Base-by-base conservation (phyloP, 306 rosid species). In the Dryas octopetala region DNA sequence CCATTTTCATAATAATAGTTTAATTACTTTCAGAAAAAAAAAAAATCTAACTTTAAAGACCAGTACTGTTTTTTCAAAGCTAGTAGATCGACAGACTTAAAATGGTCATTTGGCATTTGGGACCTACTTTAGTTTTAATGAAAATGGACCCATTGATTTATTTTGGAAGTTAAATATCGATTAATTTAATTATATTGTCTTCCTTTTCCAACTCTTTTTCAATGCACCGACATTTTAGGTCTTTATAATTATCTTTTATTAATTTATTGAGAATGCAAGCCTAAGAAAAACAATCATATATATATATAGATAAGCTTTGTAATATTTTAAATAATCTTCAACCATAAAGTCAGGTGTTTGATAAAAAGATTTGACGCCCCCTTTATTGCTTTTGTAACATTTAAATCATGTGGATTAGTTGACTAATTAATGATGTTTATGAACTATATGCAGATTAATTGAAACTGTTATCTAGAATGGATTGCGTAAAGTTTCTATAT, bases 291-390 rank as follows among this genome's bases (percentile, higher is more conserved):
- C 9, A 13, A 70, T 12, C n/a, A 41, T 6, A n/a, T 23, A 67
- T 13, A 41, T 19, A 19, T 44, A 19, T 2, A 61, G 53, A 55
- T 55, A 55, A 71, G 65, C 53, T 71, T 55, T 43, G 53, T 11
- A 54, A 44, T 71, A 71, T 41, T 54, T 19, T 58, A 72, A 12
- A 45, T 45, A 45, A 58, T 57, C 75, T 41, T 12, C 66, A 55
- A 7, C 12, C 11, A 13, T 53, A 13, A 14, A 9, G 7, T 11
- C 14, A 57, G 23, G 45, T 54, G 66, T 71, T 71, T 23, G 9
- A 44, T 71, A 13, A 13, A 43, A 71, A 54, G 74, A 32, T 32
- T 32, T 15, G 68, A 8, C 46, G 9, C 11, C 16, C 6, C 16
- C 6, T 28, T 32, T 16, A 28, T 61, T 48, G 5, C 11, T 68